Conservation (phyloP, 768 basidiomycete genomes). For the Mycena alexandri region DNA sequence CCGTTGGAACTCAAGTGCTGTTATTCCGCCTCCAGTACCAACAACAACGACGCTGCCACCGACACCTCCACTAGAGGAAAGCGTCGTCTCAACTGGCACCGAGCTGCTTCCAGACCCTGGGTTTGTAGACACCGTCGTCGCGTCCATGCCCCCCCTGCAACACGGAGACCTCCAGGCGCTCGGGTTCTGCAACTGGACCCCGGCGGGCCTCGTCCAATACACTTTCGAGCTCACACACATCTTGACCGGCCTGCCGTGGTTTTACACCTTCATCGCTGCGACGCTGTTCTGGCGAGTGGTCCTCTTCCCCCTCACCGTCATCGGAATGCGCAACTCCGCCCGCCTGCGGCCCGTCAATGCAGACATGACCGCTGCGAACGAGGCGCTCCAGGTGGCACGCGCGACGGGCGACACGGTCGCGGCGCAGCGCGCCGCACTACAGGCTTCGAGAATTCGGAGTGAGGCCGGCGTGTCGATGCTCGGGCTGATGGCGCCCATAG, state of each 20-base stretch:
- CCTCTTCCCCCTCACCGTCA: slow-evolving; percentile 72
- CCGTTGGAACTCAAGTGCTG: slow-evolving; percentile 32
- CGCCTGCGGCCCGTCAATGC: slow-evolving; percentile 71
- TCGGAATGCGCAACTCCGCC: slow-evolving; percentile 68
- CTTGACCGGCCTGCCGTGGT: slow-evolving; percentile 82
- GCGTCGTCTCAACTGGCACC: background rate
- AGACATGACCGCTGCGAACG: slow-evolving; percentile 61
- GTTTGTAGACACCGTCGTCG: slow-evolving; percentile 15
- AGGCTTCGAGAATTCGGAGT: slow-evolving; percentile 68
- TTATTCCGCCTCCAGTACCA: background rate
- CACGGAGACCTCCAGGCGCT: slow-evolving; percentile 80
- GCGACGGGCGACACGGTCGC: slow-evolving; percentile 55
- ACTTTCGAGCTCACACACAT: slow-evolving; percentile 79
- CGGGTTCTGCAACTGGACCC: slow-evolving; percentile 73
- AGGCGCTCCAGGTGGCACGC: slow-evolving; percentile 55
- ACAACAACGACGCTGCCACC: slow-evolving; percentile 7
- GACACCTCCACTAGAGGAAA: background rate
- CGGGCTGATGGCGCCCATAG: slow-evolving; percentile 61
- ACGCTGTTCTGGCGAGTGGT: slow-evolving; percentile 71
- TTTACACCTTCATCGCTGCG: slow-evolving; percentile 81
- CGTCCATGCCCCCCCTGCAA: slow-evolving; percentile 61
- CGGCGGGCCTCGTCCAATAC: slow-evolving; percentile 73
- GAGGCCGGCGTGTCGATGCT: slow-evolving; percentile 75
- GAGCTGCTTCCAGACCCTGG: slow-evolving; percentile 2
- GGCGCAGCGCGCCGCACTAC: slow-evolving; percentile 65